phyloP scores from a whole-genome alignment of 2,329 filamentous ascomycete species.

The Exophiala alcalophila region DNA sequence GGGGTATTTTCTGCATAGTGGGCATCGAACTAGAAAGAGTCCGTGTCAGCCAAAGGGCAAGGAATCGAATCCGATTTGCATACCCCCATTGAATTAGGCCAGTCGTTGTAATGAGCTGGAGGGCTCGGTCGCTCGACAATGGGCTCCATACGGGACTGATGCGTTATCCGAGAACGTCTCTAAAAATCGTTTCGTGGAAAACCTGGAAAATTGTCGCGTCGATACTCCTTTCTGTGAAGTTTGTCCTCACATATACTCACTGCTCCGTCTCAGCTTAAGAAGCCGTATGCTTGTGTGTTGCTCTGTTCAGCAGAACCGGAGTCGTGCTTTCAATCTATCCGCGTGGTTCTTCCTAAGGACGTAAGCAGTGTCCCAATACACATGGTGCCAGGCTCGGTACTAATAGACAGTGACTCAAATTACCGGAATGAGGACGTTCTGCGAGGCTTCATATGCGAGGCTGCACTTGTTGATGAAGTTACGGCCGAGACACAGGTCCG shows the following conservation, averaged over 20 bases:
- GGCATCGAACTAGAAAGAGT: constrained; percentile 59
- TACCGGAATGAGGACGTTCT: no score
- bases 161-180: no score
- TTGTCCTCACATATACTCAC: no score
- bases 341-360: constrained; percentile 10
- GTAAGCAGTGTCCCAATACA: no score
- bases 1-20: constrained; percentile 65
- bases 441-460: constrained; percentile 17
- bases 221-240: no score
- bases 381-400: not conserved
- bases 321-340: constrained; percentile 13
- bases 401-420: not conserved
- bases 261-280: no score
- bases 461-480: constrained; percentile 8
- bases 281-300: no score
- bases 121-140: not conserved
- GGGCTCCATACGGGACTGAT: no score
- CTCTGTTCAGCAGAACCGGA: not conserved
- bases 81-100: constrained; percentile 54
- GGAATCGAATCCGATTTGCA: constrained; percentile 23
- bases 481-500: constrained; percentile 12
- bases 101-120: constrained; percentile 41
- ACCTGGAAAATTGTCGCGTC: no score
- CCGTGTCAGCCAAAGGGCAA: constrained; percentile 17
- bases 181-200: no score